Evolutionary conservation across 2,329 filamentous ascomycete species (phyloP).

Genomic region (Venturia carpophila): DNA sequence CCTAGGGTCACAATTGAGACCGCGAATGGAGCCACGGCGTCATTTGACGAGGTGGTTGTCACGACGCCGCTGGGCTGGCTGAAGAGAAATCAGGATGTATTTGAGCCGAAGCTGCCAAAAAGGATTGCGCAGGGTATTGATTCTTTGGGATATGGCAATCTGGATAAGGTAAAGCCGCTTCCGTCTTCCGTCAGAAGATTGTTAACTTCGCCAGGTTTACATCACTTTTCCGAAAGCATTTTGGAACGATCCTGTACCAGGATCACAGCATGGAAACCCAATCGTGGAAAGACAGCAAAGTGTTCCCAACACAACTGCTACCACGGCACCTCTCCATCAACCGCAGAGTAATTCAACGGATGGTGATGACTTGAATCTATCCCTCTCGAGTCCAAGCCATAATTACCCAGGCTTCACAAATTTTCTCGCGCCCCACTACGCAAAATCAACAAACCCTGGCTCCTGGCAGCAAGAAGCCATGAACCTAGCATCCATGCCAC

Average conservation of each 20-base stretch:
- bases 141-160: constrained; percentile 59
- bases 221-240: constrained; percentile 65
- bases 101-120: constrained; percentile 49
- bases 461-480: constrained; percentile 70
- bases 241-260: constrained; percentile 47
- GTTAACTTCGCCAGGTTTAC: constrained; percentile 29
- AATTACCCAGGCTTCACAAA: constrained; percentile 58
- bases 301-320: constrained; percentile 16
- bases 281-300: neutral
- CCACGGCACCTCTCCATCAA: constrained; percentile 12
- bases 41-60: constrained; percentile 61
- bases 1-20: constrained; percentile 32
- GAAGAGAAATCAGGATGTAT: constrained; percentile 49
- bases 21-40: constrained; percentile 29
- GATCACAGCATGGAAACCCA: neutral
- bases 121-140: constrained; percentile 52
- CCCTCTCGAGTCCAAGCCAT: neutral
- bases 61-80: constrained; percentile 64
- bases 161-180: constrained; percentile 51
- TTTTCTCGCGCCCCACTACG: constrained; percentile 66
- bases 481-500: constrained; percentile 62
- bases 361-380: neutral
- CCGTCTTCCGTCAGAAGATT: constrained; percentile 11
- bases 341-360: neutral
- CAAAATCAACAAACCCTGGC: constrained; percentile 50